Evolutionary conservation across 306 rosid genomes (phyloP).

Genomic region (Castanea sativa): DNA sequence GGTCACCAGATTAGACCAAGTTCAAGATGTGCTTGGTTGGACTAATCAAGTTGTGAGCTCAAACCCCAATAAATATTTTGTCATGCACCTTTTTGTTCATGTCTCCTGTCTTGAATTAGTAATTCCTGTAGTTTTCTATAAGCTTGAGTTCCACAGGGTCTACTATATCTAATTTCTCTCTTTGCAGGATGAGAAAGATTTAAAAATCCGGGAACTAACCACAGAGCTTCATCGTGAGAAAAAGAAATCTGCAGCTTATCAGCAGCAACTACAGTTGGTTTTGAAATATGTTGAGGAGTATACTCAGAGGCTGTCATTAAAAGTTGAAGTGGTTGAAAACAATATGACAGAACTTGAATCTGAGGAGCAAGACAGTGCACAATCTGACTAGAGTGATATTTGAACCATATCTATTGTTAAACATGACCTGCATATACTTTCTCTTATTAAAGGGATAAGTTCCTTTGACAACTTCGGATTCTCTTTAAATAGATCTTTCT

Average conservation of each 20-base stretch:
- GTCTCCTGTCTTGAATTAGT: not conserved
- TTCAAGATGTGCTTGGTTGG: not conserved
- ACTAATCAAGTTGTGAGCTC: not conserved
- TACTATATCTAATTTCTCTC: not conserved
- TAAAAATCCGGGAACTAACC: slow-evolving; percentile 21
- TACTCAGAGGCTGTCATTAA: slow-evolving; percentile 16
- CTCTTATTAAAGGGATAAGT: not conserved
- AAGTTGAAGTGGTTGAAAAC: slow-evolving; percentile 12
- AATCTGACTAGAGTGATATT: not conserved
- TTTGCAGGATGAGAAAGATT: slow-evolving; percentile 23
- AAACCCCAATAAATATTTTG: not conserved
- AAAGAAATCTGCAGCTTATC: slow-evolving; percentile 22
- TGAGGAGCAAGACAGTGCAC: slow-evolving; percentile 8
- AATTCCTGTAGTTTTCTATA: not conserved
- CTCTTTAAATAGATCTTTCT: not conserved
- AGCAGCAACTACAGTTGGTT: slow-evolving; percentile 19
- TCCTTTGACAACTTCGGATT: not conserved
- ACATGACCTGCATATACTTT: not conserved
- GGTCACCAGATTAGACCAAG: not conserved
- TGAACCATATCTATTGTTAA: not conserved
- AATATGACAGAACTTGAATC: slow-evolving; percentile 11
- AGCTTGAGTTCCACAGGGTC: not conserved
- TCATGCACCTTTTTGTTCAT: not conserved
- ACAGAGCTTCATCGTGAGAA: slow-evolving; percentile 19
- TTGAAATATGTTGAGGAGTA: slow-evolving; percentile 24